phyloP scores from a whole-genome alignment of 352 stramenopile genomes.

The Phytophthora foliorum region DNA sequence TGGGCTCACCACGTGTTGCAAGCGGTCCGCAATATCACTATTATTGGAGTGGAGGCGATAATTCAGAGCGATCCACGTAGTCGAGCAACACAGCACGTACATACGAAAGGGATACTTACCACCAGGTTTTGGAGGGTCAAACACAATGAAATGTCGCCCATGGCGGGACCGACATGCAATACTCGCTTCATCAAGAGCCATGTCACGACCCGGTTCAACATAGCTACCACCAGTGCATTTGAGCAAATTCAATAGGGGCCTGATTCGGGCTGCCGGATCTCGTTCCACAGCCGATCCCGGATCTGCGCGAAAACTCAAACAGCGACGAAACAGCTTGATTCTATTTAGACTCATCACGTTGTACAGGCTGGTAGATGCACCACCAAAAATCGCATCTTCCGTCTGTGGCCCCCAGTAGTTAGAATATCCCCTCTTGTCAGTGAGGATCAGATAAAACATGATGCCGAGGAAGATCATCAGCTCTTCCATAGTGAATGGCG shows the following conservation, averaged over 20 bases:
- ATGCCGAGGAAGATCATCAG: too few species aligned
- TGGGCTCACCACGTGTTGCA: constrained; percentile 8
- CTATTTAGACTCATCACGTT: not conserved
- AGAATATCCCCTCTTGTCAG: constrained; percentile 10
- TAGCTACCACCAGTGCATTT: constrained; percentile 28
- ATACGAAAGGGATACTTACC: constrained; percentile 45
- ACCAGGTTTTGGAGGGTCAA: constrained; percentile 14
- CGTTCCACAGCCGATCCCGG: not conserved
- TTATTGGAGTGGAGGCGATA: too few species aligned
- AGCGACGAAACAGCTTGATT: constrained; percentile 16
- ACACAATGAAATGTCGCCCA: constrained; percentile 12
- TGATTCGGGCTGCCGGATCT: constrained; percentile 26
- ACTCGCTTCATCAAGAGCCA: constrained; percentile 41
- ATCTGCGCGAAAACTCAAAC: constrained; percentile 5
- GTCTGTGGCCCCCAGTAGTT: constrained; percentile 19
- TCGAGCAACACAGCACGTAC: constrained; percentile 36
- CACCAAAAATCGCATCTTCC: constrained; percentile 19
- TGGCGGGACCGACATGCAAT: constrained; percentile 5
- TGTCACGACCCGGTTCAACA: constrained; percentile 28
- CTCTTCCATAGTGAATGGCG: constrained; percentile 12
- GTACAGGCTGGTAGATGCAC: not conserved
- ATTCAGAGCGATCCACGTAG: too few species aligned
- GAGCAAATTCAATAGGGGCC: constrained; percentile 33
- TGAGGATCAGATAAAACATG: constrained; percentile 24
- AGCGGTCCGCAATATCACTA: constrained; percentile 27